Conservation (phyloP, 129 eudicot species). For the Centrapalus pauciflorus region DNA sequence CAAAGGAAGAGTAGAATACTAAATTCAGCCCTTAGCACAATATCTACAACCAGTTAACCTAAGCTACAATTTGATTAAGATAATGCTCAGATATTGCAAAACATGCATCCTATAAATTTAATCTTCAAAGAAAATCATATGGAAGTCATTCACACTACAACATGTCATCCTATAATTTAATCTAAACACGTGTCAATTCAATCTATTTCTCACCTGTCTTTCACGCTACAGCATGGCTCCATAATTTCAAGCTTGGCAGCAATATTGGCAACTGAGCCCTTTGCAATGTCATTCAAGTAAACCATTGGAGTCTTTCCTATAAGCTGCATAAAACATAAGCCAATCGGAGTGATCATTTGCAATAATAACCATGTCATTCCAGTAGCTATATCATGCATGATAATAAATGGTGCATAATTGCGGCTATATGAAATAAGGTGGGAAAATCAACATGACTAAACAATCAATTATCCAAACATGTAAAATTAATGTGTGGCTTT, state of each 20-base stretch:
- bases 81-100: not conserved
- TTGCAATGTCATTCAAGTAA: constrained; percentile 65
- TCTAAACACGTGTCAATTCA: not conserved
- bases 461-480: not conserved
- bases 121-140: not conserved
- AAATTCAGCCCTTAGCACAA: not conserved
- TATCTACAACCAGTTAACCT: not conserved
- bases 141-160: not conserved
- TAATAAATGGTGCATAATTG: not conserved
- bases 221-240: constrained; percentile 99
- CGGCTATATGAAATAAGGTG: not conserved
- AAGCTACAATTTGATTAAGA: constrained; percentile 10
- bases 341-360: not conserved
- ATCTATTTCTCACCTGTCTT: constrained; percentile 65
- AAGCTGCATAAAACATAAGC: constrained; percentile 43
- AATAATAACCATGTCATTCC: not conserved
- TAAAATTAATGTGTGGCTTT: not conserved
- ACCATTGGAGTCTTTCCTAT: constrained; percentile 98
- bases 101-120: not conserved
- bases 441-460: not conserved
- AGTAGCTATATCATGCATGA: not conserved
- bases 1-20: not conserved
- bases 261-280: constrained; percentile 81
- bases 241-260: constrained; percentile 99
- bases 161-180: not conserved